Evolutionary conservation across 2,329 filamentous ascomycete species (phyloP), one percentile per base, ranked within the genome.

Genomic region (Madurella mycetomatis): DNA sequence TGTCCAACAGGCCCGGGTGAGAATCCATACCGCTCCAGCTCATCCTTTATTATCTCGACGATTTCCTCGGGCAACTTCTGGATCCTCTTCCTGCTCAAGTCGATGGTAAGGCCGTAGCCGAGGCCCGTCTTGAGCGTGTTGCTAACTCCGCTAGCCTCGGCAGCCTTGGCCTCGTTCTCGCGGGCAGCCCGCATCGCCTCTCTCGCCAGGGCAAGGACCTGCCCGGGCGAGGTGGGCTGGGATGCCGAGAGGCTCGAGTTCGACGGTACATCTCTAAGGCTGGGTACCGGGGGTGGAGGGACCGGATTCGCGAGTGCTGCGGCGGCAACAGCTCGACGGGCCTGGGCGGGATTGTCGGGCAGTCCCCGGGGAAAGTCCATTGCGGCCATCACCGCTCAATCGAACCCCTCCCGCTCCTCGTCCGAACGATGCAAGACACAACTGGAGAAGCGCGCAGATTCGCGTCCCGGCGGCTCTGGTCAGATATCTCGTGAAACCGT

Each of bases 61-160:
- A 89, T 83, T 69, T 90, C 87, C 55, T 88, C 85, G 0, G 87
- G 87, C 53, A 90, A 71, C 59, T 78, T 81, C 62, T 83, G 80
- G 43, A 92, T 90, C 65, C 83, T 84, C 70, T 86, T 87, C 64
- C 87, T 84, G 69, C 87, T 89, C 59, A 92, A 72, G 69, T 92
- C 87, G 63, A 92, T 86, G 32, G 88, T 92, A 55, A 90, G 82
- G 55, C 88, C 88, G 1, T 37, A 37, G 34, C 34, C 34, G 11
- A 37, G 34, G 34, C 11, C 11, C 9, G 85, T 83, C 66, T 85
- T 83, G 45, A 86, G 72, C 43, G 81, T 82, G 67, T 72, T 83
- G 66, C 78, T 83, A 60, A 82, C 76, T 57, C 79, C 76, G 57
- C 77, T 80, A 42, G 78, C 80, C 60, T 84, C 82, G 50, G 81